Conservation (phyloP, 495 filamentous ascomycete species). For the Podospora bellae-mahoneyi region DNA sequence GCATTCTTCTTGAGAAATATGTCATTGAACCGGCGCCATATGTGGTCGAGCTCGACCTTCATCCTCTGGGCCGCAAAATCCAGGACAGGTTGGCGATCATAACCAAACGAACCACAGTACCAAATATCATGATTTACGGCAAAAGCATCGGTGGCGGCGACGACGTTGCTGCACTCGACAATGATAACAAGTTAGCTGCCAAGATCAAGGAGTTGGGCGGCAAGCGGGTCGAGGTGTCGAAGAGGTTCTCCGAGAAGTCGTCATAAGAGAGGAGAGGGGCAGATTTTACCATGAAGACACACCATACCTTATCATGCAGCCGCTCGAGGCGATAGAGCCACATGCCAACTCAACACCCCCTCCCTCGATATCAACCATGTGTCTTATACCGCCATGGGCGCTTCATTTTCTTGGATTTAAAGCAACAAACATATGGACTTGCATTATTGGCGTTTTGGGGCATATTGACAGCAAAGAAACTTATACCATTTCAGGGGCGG, state of each 20-base stretch:
- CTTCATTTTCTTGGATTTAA: conserved; percentile 1
- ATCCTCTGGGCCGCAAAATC: conserved; percentile 66
- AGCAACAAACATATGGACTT: neutral
- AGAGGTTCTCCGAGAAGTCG: conserved; percentile 31
- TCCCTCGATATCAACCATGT: neutral
- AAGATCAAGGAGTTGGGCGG: conserved; percentile 72
- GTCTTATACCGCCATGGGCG: neutral
- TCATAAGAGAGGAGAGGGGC: conserved; percentile 13
- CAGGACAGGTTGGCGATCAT: conserved; percentile 64
- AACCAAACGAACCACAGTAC: conserved; percentile 82
- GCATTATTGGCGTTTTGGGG: conserved; percentile 3
- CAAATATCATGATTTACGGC: conserved; percentile 84
- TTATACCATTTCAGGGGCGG: neutral
- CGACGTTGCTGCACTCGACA: conserved; percentile 71
- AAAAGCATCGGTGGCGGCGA: conserved; percentile 89
- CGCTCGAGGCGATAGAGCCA: neutral
- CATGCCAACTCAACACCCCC: neutral
- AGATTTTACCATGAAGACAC: conserved; percentile 11
- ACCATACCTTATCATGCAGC: neutral
- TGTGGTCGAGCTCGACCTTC: conserved; percentile 87
- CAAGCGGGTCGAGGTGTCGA: conserved; percentile 55
- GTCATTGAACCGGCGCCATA: conserved; percentile 75
- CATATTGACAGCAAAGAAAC: neutral
- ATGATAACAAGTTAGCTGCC: conserved; percentile 61
- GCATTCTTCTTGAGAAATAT: conserved; percentile 76